These are phyloP conservation scores for Strobilomyces dryophilus DNA, from an alignment of 768 basidiomycete genomes.

Conservation along the genomic window DNA sequence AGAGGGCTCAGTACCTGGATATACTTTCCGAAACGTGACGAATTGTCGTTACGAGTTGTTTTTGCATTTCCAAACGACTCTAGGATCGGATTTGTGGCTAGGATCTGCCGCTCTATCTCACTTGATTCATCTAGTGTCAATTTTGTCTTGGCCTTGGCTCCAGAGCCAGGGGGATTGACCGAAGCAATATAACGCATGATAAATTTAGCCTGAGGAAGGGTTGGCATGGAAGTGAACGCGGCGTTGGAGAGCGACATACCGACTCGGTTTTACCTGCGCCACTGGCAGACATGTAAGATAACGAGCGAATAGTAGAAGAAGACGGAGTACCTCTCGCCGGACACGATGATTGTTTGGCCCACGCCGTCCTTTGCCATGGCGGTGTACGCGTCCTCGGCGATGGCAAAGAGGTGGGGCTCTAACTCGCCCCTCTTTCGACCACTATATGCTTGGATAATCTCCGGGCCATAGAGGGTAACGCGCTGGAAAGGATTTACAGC, in stretches of 20 bases:
- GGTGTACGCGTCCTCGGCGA: conserved; percentile 98
- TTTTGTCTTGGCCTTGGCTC: conserved; percentile 61
- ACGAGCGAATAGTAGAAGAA: neutral
- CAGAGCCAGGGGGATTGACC: conserved; percentile 77
- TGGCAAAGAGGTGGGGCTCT: conserved; percentile 97
- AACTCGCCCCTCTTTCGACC: conserved; percentile 90
- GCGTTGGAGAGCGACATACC: conserved; percentile 39
- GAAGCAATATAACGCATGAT: conserved; percentile 99
- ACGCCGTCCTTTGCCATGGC: conserved; percentile 91
- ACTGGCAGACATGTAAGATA: conserved; percentile 41
- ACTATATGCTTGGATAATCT: conserved; percentile 96
- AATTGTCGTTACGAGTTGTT: conserved; percentile 98
- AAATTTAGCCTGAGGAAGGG: conserved; percentile 74
- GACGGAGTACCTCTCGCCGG: conserved; percentile 81
- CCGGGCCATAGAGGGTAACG: conserved; percentile 93
- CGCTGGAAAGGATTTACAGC: conserved; percentile 99
- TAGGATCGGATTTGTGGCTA: conserved; percentile 98
- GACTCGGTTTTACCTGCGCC: conserved; percentile 99
- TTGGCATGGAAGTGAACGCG: conserved; percentile 1
- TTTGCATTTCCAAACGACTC: conserved; percentile 99
- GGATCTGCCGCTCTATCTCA: conserved; percentile 94
- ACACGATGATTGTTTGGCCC: conserved; percentile 98
- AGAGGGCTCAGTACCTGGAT: conserved; percentile 61
- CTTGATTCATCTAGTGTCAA: conserved; percentile 79
- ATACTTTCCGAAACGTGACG: conserved; percentile 98